Conservation (phyloP, 352 stramenopile species). For the Pythium grandisporangium region DNA sequence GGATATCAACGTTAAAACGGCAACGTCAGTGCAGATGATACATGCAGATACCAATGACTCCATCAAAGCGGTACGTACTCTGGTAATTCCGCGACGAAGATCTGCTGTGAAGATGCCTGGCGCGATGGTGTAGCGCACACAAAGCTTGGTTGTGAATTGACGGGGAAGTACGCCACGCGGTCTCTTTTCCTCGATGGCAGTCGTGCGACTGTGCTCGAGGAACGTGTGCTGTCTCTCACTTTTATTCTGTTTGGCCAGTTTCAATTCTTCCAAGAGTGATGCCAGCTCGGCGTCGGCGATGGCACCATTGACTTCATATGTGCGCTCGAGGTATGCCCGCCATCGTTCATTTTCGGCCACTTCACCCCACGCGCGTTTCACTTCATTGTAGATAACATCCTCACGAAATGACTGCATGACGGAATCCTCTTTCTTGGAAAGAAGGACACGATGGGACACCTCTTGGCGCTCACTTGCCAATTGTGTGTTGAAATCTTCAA, state of each 20-base stretch:
- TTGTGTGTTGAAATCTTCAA: conserved; percentile 52
- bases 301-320: conserved; percentile 34
- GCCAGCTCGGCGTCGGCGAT: conserved; percentile 34
- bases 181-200: conserved; percentile 21
- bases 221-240: conserved; percentile 33
- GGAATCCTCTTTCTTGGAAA: conserved; percentile 33
- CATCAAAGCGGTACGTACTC: conserved; percentile 24
- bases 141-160: conserved; percentile 76
- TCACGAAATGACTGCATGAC: conserved; percentile 59
- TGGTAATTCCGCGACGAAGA: conserved; percentile 42
- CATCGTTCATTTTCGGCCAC: conserved; percentile 44
- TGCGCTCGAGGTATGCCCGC: conserved; percentile 45
- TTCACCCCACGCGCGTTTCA: conserved; percentile 37
- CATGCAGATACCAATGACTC: conserved; percentile 4
- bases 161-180: conserved; percentile 47
- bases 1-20: conserved; percentile 1
- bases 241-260: conserved; percentile 23
- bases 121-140: conserved; percentile 53
- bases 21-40: conserved; percentile 4
- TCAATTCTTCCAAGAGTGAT: conserved; percentile 21
- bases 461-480: conserved; percentile 43
- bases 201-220: conserved; percentile 40
- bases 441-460: conserved; percentile 47
- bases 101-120: conserved; percentile 72
- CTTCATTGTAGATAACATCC: conserved; percentile 66